A percentile compares a stretch with the other conserved stretches of the same genome.
These are phyloP conservation scores for Debaryomyces nepalensis DNA, from an alignment of 1,139 yeast genomes.

Conservation along the genomic window DNA sequence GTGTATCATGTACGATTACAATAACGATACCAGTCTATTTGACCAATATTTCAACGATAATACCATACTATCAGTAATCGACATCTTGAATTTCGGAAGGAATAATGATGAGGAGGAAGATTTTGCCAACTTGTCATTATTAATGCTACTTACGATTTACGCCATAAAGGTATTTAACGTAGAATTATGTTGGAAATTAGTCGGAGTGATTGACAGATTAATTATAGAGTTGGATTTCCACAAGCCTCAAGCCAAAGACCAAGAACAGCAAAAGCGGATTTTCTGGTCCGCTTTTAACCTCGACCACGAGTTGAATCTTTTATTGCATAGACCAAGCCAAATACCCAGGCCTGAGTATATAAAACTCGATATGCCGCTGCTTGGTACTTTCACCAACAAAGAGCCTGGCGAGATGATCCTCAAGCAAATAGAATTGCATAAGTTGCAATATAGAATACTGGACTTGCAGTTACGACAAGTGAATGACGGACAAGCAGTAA, in stretches of 20 bases:
- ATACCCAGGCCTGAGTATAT: conserved; percentile 32
- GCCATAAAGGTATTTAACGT: conserved; percentile 34
- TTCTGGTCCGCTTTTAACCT: conserved; percentile 48
- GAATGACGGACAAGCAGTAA: conserved; percentile 17
- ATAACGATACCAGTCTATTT: conserved; percentile 28
- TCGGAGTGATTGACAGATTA: conserved; percentile 40
- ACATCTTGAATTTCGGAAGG: conserved; percentile 35
- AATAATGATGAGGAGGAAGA: conserved; percentile 24
- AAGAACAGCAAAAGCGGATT: conserved; percentile 26
- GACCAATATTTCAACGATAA: conserved; percentile 36
- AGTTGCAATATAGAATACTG: conserved; percentile 25
- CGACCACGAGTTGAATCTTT: conserved; percentile 44
- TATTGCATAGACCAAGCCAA: conserved; percentile 41
- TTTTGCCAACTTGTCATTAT: conserved; percentile 29
- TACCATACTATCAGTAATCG: conserved; percentile 38
- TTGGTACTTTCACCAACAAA: conserved; percentile 17
- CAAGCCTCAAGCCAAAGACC: conserved; percentile 16
- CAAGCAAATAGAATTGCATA: conserved; percentile 27
- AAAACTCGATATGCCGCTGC: conserved; percentile 19
- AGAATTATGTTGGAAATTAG: conserved; percentile 38
- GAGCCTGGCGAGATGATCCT: conserved; percentile 28
- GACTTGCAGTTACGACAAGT: conserved; percentile 23
- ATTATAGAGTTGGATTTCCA: conserved; percentile 31
- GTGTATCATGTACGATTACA: conserved; percentile 41
- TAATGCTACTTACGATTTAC: conserved; percentile 39